Percentiles rank a stretch among this genome's conserved stretches.
Conservation (phyloP, 257 asterid species). For the Petrea volubilis region DNA sequence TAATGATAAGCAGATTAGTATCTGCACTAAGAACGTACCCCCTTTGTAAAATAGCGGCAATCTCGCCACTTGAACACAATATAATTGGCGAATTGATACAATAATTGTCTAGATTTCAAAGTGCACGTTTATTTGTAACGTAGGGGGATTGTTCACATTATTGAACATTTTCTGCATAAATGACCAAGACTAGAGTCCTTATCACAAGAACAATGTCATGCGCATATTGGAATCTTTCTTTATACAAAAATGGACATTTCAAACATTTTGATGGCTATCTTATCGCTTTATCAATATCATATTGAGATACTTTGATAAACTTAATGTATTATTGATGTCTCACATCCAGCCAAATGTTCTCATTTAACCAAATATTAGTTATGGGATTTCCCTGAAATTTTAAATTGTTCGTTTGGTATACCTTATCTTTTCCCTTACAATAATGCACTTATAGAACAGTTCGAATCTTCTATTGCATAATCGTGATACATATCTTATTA, state of each 20-base stretch:
- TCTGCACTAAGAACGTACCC: too few relatives aligned
- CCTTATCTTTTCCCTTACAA: slow-evolving; percentile 11
- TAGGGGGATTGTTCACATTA: neutral
- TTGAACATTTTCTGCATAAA: neutral
- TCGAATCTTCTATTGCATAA: too few relatives aligned
- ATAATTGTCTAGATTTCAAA: neutral
- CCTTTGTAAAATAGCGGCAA: too few relatives aligned
- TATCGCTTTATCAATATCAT: neutral
- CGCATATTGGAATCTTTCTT: neutral
- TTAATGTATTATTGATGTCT: neutral
- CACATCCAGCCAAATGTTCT: neutral
- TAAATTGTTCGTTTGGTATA: slow-evolving; percentile 11
- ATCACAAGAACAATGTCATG: slow-evolving; percentile 3
- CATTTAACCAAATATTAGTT: neutral
- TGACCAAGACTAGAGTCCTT: neutral
- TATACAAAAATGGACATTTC: neutral
- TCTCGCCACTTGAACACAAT: too few relatives aligned
- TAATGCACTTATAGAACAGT: too few relatives aligned
- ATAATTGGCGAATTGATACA: too few relatives aligned
- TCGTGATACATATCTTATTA: too few relatives aligned
- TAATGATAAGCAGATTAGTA: too few relatives aligned
- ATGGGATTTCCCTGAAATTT: neutral
- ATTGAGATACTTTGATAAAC: neutral
- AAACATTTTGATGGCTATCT: neutral
- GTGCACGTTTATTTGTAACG: neutral